A percentile compares a stretch with the other conserved stretches of the same genome.
phyloP scores from a whole-genome alignment of 345 rosid species.

The Populus alba region DNA sequence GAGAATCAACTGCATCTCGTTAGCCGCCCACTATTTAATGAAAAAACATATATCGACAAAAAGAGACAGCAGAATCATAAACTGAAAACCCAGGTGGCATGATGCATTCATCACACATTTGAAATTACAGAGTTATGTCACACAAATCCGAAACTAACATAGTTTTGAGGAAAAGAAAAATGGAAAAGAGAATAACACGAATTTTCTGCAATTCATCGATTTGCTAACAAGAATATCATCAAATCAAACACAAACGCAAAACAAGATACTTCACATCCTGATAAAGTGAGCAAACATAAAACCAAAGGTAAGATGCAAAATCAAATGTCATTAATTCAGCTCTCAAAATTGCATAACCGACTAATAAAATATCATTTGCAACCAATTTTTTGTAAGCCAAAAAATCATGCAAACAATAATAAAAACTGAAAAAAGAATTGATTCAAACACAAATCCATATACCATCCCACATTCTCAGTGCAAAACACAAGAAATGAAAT shows the following conservation, averaged over 20 bases:
- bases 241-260: not conserved
- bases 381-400: not conserved
- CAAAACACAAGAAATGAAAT: not conserved
- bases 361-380: not conserved
- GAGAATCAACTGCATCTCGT: not conserved
- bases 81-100: not conserved
- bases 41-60: not conserved
- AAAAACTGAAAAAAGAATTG: not conserved
- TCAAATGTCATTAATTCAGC: not conserved
- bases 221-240: not conserved
- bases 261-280: not conserved
- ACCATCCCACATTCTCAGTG: not conserved
- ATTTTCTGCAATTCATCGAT: not conserved
- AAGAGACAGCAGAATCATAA: not conserved
- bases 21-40: not conserved
- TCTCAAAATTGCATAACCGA: not conserved
- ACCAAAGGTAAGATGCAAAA: not conserved
- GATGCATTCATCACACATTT: not conserved
- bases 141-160: not conserved
- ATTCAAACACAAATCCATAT: not conserved
- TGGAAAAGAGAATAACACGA: not conserved
- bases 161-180: not conserved
- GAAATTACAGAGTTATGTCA: not conserved
- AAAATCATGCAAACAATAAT: not conserved
- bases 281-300: not conserved